phyloP scores from a whole-genome alignment of 2,329 filamentous ascomycete species.

The Trichoderma gracile region DNA sequence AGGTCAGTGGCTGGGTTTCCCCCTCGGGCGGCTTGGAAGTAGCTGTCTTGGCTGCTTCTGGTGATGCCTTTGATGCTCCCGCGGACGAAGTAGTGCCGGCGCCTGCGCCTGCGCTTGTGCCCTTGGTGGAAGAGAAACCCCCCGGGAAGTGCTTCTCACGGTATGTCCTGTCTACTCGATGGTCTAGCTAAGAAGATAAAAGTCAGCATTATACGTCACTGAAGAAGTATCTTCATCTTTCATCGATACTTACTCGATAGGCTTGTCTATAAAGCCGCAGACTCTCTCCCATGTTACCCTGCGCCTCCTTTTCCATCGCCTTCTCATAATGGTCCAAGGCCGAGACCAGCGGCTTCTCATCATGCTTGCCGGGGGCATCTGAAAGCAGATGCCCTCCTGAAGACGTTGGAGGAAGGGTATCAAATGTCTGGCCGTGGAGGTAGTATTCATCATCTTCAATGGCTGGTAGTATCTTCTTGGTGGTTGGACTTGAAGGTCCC shows the following conservation, averaged over 20 bases:
- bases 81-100: constrained; percentile 25
- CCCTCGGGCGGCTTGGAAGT: not conserved
- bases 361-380: constrained; percentile 15
- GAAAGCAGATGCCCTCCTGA: constrained; percentile 27
- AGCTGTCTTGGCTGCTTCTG: constrained; percentile 29
- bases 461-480: not conserved
- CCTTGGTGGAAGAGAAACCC: constrained; percentile 46
- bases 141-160: constrained; percentile 87
- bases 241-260: constrained; percentile 64
- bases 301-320: constrained; percentile 83
- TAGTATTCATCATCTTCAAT: constrained; percentile 26
- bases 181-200: constrained; percentile 66
- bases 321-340: constrained; percentile 91
- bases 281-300: constrained; percentile 86
- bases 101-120: constrained; percentile 24
- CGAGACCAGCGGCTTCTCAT: constrained; percentile 47
- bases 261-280: constrained; percentile 85
- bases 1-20: constrained; percentile 48
- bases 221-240: not conserved
- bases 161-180: constrained; percentile 80
- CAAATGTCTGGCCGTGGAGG: constrained; percentile 27
- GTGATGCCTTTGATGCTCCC: constrained; percentile 32
- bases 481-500: not conserved
- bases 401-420: constrained; percentile 24
- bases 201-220: not conserved